A percentile compares a stretch with the other conserved stretches of the same genome.
phyloP scores from a whole-genome alignment of 345 rosid species.

The Populus deltoides region DNA sequence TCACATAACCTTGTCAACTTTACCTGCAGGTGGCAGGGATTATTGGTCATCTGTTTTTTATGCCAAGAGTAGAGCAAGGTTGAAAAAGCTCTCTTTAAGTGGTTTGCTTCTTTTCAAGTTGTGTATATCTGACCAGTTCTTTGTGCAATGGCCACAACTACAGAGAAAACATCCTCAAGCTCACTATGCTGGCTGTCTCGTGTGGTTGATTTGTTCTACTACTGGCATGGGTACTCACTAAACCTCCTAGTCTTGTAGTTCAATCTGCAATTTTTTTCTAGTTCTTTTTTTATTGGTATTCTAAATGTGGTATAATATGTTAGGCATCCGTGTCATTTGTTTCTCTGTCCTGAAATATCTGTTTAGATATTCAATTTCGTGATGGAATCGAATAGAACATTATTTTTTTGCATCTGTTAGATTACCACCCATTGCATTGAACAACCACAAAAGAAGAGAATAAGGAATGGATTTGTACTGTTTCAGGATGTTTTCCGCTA shows the following conservation, averaged over 20 bases:
- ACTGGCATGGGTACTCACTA: neutral
- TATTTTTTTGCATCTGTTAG: too few species aligned
- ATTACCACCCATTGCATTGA: too few species aligned
- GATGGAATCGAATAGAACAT: too few species aligned
- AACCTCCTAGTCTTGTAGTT: neutral
- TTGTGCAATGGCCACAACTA: constrained; percentile 85
- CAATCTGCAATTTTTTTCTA: neutral
- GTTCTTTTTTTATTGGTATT: neutral
- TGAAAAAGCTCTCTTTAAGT: constrained; percentile 74
- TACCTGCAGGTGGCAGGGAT: constrained; percentile 64
- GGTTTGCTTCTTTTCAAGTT: constrained; percentile 76
- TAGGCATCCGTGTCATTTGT: too few species aligned
- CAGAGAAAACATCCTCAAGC: constrained; percentile 60
- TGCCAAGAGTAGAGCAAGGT: constrained; percentile 93
- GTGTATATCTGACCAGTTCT: constrained; percentile 70
- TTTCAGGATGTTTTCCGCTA: too few species aligned
- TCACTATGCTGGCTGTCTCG: constrained; percentile 74
- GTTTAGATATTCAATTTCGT: too few species aligned
- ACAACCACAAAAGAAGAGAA: too few species aligned
- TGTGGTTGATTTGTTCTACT: constrained; percentile 27
- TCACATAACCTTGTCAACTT: neutral
- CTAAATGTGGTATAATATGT: neutral
- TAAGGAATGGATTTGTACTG: too few species aligned
- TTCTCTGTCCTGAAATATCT: too few species aligned
- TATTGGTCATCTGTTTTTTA: constrained; percentile 72